These are phyloP conservation scores for Paraphaeosphaeria sporulosa DNA, from an alignment of 2,329 filamentous ascomycete species.

Conservation along the genomic window DNA sequence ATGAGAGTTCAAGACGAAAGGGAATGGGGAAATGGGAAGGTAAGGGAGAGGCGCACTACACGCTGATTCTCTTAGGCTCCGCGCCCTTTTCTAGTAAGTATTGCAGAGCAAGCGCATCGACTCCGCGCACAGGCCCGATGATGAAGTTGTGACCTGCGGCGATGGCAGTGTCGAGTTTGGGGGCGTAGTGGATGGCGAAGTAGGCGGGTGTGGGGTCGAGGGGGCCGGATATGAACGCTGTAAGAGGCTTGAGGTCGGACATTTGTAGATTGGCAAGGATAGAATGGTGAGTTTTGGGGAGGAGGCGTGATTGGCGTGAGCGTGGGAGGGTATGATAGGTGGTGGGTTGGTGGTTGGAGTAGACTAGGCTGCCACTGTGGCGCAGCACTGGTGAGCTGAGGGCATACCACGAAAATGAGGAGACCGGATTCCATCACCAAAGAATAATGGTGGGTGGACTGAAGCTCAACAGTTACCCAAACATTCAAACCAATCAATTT, in stretches of 20 bases:
- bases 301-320: too few relatives aligned
- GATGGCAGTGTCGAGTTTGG: conserved; percentile 41
- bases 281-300: neutral
- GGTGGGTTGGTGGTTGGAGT: neutral
- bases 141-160: conserved; percentile 35
- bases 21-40: too few relatives aligned
- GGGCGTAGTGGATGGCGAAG: conserved; percentile 42
- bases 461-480: neutral
- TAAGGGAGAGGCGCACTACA: conserved; percentile 5
- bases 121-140: conserved; percentile 31
- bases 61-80: conserved; percentile 15
- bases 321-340: too few relatives aligned
- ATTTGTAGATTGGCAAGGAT: neutral
- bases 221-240: conserved; percentile 44
- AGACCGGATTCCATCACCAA: too few relatives aligned
- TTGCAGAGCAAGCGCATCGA: conserved; percentile 35
- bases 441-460: neutral
- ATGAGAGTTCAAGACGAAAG: neutral
- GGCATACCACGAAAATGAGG: too few relatives aligned
- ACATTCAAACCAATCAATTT: neutral
- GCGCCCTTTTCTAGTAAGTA: conserved; percentile 31
- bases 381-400: neutral
- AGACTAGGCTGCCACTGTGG: neutral
- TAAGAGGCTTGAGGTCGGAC: neutral
- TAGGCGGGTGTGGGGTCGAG: conserved; percentile 33